These are phyloP conservation scores for Handroanthus guayacan DNA, from an alignment of 257 asterid species.

Conservation along the genomic window DNA sequence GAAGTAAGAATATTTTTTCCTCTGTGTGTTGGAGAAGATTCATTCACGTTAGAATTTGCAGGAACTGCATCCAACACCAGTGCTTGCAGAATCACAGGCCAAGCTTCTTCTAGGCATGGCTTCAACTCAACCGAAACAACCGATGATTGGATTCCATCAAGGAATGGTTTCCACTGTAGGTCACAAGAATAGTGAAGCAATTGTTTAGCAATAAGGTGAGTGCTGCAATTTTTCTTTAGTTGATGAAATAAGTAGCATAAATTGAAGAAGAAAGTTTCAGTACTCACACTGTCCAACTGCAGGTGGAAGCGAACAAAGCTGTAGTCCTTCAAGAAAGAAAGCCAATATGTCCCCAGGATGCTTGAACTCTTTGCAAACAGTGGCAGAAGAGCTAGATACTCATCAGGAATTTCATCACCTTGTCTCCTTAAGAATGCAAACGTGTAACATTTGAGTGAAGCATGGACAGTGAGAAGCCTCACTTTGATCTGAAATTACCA, in stretches of 20 bases:
- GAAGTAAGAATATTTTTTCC: constrained; percentile 63
- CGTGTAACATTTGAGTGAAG: constrained; percentile 90
- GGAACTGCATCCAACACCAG: constrained; percentile 94
- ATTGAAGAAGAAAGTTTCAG: constrained; percentile 32
- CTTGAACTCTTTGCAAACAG: constrained; percentile 83
- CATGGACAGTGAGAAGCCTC: constrained; percentile 95
- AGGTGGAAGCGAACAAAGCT: constrained; percentile 64
- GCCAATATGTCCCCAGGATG: constrained; percentile 85
- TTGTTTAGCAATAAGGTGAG: constrained; percentile 33
- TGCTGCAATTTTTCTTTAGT: neutral
- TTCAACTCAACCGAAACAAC: constrained; percentile 75
- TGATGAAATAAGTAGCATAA: constrained; percentile 32
- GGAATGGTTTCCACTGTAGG: constrained; percentile 94
- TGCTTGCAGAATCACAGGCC: constrained; percentile 96
- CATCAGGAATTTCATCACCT: constrained; percentile 74
- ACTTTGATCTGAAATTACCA: constrained; percentile 77
- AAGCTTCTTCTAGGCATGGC: constrained; percentile 96
- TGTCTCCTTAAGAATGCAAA: constrained; percentile 77
- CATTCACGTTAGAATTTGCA: constrained; percentile 49
- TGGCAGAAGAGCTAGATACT: constrained; percentile 79
- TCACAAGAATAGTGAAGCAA: constrained; percentile 34
- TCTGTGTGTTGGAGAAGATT: constrained; percentile 51
- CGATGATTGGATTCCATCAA: constrained; percentile 92
- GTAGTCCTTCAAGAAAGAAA: constrained; percentile 88
- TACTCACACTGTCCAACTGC: constrained; percentile 77